Evolutionary conservation across 176 grass and related monocot genomes (phyloP), one percentile per base, ranked within the genome.

Genomic region (Musa beccarii): DNA sequence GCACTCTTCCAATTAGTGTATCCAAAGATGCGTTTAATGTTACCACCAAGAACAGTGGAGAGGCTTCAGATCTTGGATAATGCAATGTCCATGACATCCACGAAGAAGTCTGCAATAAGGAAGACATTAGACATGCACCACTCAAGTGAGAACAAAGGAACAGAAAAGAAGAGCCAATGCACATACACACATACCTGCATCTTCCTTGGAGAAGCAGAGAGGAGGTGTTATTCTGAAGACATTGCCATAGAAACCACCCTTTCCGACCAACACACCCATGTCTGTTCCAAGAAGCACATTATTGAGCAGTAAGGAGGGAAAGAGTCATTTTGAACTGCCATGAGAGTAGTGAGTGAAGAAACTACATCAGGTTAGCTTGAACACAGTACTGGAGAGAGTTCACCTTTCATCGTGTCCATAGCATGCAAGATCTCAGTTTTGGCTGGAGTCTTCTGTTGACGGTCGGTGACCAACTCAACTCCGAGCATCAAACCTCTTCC

Each of bases 151-250:
- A 15, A 0, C 11, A 1, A 51, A 26, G 19, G 16, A 43, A 15
- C 28, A 28, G 15, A 17, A 69, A 69, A 43, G 19, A 28, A 24
- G 9, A 51, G 15, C 26, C 24, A 34, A 14, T 23, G 51, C 54
- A n/a, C 19, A 59, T 23, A 22, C 63, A 20, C 29, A 24, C 64
- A 79, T 89, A 96, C 92, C 89, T 0, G 89, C 71, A 74, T 96
- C 92, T 49, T 89, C 89, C 79, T 84, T 92, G 17, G 84, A 73
- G 80, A 92, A 92, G 83, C 89, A 96, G 29, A 96, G 67, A 23
- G 92, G 92, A 21, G 92, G 92, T 25, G 92, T 96, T 87, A 96
- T 77, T 86, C 92, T 92, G 72, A 96, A 89, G 26, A 96, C 89
- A 73, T 96, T 96, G 10, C 92, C 89, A 7, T 82, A 84, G 83